These are phyloP conservation scores for Pyrrhoderma noxium DNA, from an alignment of 1,284 basidiomycete genomes.

Conservation along the genomic window DNA sequence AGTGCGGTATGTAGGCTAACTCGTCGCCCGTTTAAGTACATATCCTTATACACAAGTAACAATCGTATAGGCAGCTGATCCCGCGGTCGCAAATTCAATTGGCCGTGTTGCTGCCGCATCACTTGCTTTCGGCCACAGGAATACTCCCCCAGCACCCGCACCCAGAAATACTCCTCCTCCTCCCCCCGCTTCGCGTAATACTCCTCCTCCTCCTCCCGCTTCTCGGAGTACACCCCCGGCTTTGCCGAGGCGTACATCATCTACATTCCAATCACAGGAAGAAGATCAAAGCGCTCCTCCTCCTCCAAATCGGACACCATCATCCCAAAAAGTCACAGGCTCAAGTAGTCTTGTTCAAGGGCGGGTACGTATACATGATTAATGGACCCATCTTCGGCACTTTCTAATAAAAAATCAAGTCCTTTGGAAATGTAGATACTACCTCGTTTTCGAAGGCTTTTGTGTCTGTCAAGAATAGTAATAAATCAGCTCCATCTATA, in stretches of 20 bases:
- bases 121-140: constrained; percentile 30
- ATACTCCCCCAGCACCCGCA: constrained; percentile 25
- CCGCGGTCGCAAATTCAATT: constrained; percentile 30
- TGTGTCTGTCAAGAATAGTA: constrained; percentile 38
- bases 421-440: constrained; percentile 52
- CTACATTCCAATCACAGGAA: neutral
- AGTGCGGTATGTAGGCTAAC: constrained; percentile 8
- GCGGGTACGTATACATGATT: neutral
- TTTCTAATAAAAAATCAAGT: constrained; percentile 28
- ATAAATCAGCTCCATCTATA: constrained; percentile 28
- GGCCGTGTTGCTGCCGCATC: constrained; percentile 47
- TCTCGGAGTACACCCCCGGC: constrained; percentile 32
- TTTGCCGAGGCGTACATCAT: constrained; percentile 36
- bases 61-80: constrained; percentile 32
- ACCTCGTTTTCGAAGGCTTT: constrained; percentile 46
- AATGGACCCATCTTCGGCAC: neutral
- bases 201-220: constrained; percentile 25
- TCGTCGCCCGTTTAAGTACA: neutral
- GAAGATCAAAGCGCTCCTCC: constrained; percentile 7
- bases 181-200: constrained; percentile 31
- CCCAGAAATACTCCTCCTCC: constrained; percentile 33
- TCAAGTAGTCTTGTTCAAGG: constrained; percentile 5
- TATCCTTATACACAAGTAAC: constrained; percentile 1
- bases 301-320: constrained; percentile 23
- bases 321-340: constrained; percentile 18